Evolutionary conservation across 208 protist species (phyloP).

Genomic region (Histomonas meleagridis): DNA sequence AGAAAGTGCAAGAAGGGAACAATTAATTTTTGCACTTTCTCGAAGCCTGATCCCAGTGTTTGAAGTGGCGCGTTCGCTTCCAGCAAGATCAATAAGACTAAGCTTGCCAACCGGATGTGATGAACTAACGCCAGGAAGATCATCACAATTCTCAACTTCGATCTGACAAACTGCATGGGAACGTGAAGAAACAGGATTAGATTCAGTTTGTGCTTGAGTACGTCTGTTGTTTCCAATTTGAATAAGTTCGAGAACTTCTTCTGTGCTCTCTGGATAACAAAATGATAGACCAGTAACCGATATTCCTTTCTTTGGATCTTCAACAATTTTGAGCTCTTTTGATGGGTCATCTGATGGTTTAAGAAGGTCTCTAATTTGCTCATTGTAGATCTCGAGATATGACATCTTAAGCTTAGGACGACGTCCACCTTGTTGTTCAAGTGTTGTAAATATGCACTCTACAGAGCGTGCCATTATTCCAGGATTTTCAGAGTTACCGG

Average conservation of each 20-base stretch:
- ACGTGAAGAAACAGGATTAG: conserved; percentile 31
- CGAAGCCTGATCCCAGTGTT: neutral
- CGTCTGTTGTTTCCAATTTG: neutral
- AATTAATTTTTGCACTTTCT: conserved; percentile 36
- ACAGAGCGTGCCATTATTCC: conserved; percentile 33
- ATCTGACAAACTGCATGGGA: conserved; percentile 32
- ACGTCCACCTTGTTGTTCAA: neutral
- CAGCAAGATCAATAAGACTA: conserved; percentile 22
- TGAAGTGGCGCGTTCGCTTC: conserved; percentile 8
- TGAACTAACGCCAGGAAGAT: neutral
- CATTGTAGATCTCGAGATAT: conserved; percentile 38
- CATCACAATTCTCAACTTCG: neutral
- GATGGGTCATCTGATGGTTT: neutral
- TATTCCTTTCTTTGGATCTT: conserved; percentile 20
- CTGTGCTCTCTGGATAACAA: conserved; percentile 10
- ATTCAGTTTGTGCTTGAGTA: neutral
- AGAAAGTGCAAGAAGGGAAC: neutral
- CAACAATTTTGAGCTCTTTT: conserved; percentile 15
- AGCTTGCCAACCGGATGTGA: neutral
- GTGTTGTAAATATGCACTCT: neutral
- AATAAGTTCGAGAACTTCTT: conserved; percentile 3
- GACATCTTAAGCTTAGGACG: neutral
- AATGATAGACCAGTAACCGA: neutral
- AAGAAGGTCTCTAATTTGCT: conserved; percentile 32
- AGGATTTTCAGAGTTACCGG: conserved; percentile 25